These are phyloP conservation scores for Claviceps sp. DNA, from an alignment of 2,329 filamentous ascomycete species.

Conservation along the genomic window DNA sequence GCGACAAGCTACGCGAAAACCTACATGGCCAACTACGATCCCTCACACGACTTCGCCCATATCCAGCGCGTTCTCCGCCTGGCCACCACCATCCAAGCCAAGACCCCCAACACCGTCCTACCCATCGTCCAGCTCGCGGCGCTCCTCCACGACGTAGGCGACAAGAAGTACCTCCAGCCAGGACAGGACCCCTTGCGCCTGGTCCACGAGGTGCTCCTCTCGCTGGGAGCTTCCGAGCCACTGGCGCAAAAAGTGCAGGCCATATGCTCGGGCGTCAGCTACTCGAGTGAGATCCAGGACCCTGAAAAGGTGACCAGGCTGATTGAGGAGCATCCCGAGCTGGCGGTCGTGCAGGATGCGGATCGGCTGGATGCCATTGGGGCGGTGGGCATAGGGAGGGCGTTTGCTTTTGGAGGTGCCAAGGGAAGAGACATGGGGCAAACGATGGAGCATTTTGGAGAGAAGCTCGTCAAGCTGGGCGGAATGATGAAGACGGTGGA, in stretches of 20 bases:
- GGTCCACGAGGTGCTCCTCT: constrained; percentile 40
- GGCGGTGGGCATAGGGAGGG: constrained; percentile 68
- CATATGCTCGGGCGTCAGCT: constrained; percentile 67
- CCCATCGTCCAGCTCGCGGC: constrained; percentile 54
- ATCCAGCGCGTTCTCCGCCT: constrained; percentile 69
- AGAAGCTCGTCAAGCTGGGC: constrained; percentile 57
- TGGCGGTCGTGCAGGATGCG: constrained; percentile 77
- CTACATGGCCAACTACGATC: constrained; percentile 70
- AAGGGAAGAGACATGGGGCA: constrained; percentile 45
- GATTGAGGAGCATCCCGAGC: constrained; percentile 46
- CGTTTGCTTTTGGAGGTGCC: constrained; percentile 51
- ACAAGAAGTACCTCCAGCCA: constrained; percentile 61
- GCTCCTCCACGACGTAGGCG: constrained; percentile 78
- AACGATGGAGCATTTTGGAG: constrained; percentile 61
- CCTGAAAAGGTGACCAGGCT: constrained; percentile 45
- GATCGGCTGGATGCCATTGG: constrained; percentile 87
- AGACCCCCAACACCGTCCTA: constrained; percentile 26
- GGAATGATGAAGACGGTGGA: constrained; percentile 50
- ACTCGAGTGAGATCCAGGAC: constrained; percentile 57
- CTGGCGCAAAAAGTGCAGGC: constrained; percentile 56
- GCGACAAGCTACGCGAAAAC: constrained; percentile 51
- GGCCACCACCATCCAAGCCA: constrained; percentile 48
- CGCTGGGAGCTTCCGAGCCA: constrained; percentile 38
- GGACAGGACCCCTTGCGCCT: constrained; percentile 43
- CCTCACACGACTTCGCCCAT: constrained; percentile 79